Base-by-base conservation (phyloP, 352 stramenopile genomes). In the Phytophthora tentaculata region DNA sequence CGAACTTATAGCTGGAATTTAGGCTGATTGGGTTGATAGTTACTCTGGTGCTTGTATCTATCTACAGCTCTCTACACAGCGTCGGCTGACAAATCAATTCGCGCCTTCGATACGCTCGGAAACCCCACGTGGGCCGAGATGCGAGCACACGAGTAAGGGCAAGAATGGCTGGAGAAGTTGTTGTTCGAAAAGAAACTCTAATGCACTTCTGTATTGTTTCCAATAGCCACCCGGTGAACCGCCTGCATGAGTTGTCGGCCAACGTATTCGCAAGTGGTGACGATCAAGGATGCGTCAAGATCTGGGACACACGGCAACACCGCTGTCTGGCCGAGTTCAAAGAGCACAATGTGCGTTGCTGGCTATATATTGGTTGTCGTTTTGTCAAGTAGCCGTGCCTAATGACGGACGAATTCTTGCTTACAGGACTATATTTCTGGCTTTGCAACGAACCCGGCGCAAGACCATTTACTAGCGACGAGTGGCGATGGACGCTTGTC, bases 361-460 rank as follows among this genome's bases (percentile, higher is more conserved):
- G 7, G 20, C 19, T n/a, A n/a, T n/a, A n/a, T 35, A 13, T n/a
- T 48, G 29, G 29, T 37, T 53, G 41, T 32, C 37, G 32, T 28
- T 47, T 39, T n/a, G 1, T 26, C 51, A 13, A 43, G 5, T 39
- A 14, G 9, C 12, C 14, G 22, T 39, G 17, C 48, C 63, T 58
- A 49, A 20, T 48, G 17, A 29, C 39, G 2, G 22, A 48, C 10
- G 9, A 9, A 0, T 64, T 50, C 14, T 37, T 44, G 41, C 2
- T 39, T 59, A 29, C 48, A 90, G 81, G 96, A 99, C 73, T 98
- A 96, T 68, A 98, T 98, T 64, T 98, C 94, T 29, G 94, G 84
- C 20, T 97, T 99, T 69, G 81, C 92, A 52, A 88, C 80, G 13
- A 93, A 96, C 71, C 73, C 80, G 17, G 84, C 91, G 20, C 83